phyloP scores from a whole-genome alignment of 2,329 filamentous ascomycete species.

The Phaeosphaeria sp. region DNA sequence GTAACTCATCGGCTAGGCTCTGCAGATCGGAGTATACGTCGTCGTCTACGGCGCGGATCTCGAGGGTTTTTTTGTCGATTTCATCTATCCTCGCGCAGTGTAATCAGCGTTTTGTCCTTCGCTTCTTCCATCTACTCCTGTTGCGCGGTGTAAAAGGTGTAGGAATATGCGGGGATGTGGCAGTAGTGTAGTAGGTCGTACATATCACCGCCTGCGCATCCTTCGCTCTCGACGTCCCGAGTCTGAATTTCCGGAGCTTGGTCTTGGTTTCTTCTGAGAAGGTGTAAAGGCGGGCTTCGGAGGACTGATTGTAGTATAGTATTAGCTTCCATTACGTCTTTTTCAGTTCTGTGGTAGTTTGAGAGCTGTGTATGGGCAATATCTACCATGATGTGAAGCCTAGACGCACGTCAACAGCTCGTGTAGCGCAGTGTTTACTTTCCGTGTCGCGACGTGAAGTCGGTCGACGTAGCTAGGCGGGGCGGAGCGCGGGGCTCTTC shows the following conservation, averaged over 20 bases:
- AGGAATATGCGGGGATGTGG: too few relatives aligned
- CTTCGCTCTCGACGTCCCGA: conserved; percentile 86
- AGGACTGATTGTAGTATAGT: conserved; percentile 64
- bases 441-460: not conserved
- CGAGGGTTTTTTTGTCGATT: conserved; percentile 88
- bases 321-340: not conserved
- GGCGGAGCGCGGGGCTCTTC: not conserved
- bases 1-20: conserved; percentile 85
- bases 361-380: too few relatives aligned
- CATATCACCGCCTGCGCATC: conserved; percentile 92
- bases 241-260: conserved; percentile 90
- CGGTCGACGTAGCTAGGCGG: not conserved
- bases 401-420: not conserved
- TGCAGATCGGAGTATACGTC: conserved; percentile 83
- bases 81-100: conserved; percentile 66
- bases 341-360: too few relatives aligned
- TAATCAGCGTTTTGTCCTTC: conserved; percentile 32
- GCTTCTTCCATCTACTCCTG: not conserved
- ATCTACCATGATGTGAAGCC: conserved; percentile 21
- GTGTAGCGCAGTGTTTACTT: not conserved
- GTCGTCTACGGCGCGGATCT: conserved; percentile 84
- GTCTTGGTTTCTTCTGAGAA: conserved; percentile 91
- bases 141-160: too few relatives aligned
- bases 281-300: conserved; percentile 88
- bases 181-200: too few relatives aligned